Evolutionary conservation across 495 filamentous ascomycete genomes (phyloP).

Genomic region (Aspergillus kassunensis): DNA sequence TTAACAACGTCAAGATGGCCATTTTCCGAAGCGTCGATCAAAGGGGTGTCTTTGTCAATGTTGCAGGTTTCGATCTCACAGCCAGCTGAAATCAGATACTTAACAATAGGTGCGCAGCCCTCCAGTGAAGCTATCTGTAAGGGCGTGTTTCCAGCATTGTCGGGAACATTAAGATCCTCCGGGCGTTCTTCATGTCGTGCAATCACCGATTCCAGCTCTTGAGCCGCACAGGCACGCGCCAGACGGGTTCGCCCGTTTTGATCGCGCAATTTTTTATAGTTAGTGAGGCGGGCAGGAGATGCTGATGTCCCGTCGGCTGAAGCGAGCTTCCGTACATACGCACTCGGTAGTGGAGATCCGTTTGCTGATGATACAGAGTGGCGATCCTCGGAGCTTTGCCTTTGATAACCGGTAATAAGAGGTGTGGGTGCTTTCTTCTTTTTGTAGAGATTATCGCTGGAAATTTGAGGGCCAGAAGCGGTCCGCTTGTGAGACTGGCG

Average conservation of each 20-base stretch:
- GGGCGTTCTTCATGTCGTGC: constrained; percentile 68
- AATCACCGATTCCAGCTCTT: constrained; percentile 68
- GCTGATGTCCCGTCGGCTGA: constrained; percentile 52
- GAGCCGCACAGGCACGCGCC: constrained; percentile 76
- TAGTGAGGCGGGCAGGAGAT: constrained; percentile 62
- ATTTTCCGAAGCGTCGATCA: constrained; percentile 95
- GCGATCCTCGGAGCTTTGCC: constrained; percentile 58
- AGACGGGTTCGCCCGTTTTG: constrained; percentile 80
- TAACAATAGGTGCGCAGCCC: constrained; percentile 72
- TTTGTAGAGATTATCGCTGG: constrained; percentile 17
- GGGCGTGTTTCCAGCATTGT: constrained; percentile 92
- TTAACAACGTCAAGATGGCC: constrained; percentile 88
- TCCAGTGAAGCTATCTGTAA: constrained; percentile 86
- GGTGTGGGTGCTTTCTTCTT: constrained; percentile 50
- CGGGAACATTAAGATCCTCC: constrained; percentile 80
- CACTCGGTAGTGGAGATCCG: constrained; percentile 65
- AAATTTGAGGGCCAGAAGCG: constrained; percentile 56
- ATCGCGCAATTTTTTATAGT: constrained; percentile 78
- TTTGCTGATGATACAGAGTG: constrained; percentile 70
- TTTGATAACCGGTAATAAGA: constrained; percentile 42
- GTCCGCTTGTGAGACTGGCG: constrained; percentile 58
- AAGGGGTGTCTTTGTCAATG: constrained; percentile 81
- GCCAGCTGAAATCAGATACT: constrained; percentile 67
- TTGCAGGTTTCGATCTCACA: constrained; percentile 81
- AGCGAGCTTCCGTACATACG: constrained; percentile 61